Evolutionary conservation across 176 grass and related monocot species (phyloP).

Genomic region (Ampelocalamus luodianensis): DNA sequence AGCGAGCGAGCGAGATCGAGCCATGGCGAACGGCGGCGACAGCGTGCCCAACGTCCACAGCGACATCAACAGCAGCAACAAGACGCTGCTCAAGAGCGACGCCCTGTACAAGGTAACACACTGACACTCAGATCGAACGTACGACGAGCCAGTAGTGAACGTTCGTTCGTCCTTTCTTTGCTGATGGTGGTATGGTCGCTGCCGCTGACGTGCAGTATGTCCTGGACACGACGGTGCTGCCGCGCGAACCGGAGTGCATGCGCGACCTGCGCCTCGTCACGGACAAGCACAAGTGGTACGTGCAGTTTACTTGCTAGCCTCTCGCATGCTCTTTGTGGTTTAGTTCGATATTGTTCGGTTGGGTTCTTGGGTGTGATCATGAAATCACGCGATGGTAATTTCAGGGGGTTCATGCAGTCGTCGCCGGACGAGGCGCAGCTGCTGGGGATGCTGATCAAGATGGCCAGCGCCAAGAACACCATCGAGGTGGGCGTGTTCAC

Average conservation of each 20-base stretch:
- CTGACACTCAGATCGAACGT: not conserved
- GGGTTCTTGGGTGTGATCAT: too few relatives aligned
- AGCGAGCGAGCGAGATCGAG: not conserved
- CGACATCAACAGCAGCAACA: slow-evolving; percentile 47
- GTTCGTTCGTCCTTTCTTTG: not conserved
- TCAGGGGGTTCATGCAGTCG: slow-evolving; percentile 33
- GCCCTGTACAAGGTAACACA: slow-evolving; percentile 55
- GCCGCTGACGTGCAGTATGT: slow-evolving; percentile 46
- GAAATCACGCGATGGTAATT: not conserved
- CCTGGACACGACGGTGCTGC: slow-evolving; percentile 69
- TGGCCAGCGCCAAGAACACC: slow-evolving; percentile 60
- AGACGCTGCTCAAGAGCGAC: slow-evolving; percentile 80
- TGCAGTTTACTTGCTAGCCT: not conserved
- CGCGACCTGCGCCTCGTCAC: slow-evolving; percentile 67
- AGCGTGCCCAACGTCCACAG: slow-evolving; percentile 22
- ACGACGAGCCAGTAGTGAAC: not conserved
- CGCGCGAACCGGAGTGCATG: slow-evolving; percentile 62
- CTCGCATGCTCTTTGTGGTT: not conserved
- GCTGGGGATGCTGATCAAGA: slow-evolving; percentile 66
- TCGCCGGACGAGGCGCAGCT: slow-evolving; percentile 65
- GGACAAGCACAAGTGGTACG: slow-evolving; percentile 49
- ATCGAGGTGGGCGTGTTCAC: slow-evolving; percentile 84
- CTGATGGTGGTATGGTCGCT: not conserved
- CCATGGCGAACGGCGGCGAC: slow-evolving; percentile 40
- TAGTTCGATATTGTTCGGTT: not conserved